Base-by-base conservation (phyloP, 2,329 filamentous ascomycete species). In the Plenodomus lindquistii region DNA sequence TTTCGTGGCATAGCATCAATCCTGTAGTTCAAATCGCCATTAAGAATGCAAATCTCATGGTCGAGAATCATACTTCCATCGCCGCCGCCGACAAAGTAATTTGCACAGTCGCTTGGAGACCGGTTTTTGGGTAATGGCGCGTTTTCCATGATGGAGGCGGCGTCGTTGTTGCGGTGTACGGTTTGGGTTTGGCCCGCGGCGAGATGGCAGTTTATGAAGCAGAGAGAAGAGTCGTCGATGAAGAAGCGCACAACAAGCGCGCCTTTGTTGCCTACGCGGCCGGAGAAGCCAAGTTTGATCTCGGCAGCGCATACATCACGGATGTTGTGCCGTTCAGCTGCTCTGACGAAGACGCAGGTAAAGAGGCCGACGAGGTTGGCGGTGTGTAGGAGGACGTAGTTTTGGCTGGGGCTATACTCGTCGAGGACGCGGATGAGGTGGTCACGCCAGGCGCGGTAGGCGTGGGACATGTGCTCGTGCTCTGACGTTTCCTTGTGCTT, bases 1-100 rank as follows among this genome's bases (percentile, higher is more conserved):
- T 97, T 91, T 41, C 94, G 89, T 16, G 91, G 91, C 84, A 97
- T 97, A 19, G 92, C 91, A 71, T 99, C 94, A 65, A 99, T 97
- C 53, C 94, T 91, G 72, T 99, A 99, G 74, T 99, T 99, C 41
- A 99, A 81, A 70, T 99, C 94, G 21, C 94, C 94, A 63, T 97
- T 97, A 36, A 97, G 76, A 40, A 99, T 85, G 71, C 93, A 97
- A n/a, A 99, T 87, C 73, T 99, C 94, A 67, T 99, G 94, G 66
- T 99, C 94, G 48, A 97, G 80, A 49, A 99, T 89, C 87, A 97
- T 91, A 35, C 85, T 87, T 6, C 94, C 94, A 68, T 99, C 94
- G 37, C 94, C 94, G n/a, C 94, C 94, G 20, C 91, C 89, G 6
- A 91, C 83, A 66, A 87, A 99, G 55, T 85, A 88, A 69, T 96